Evolutionary conservation across 2,329 filamentous ascomycete species (phyloP), one percentile per base, ranked within the genome.

Genomic region (Neurospora sp.): DNA sequence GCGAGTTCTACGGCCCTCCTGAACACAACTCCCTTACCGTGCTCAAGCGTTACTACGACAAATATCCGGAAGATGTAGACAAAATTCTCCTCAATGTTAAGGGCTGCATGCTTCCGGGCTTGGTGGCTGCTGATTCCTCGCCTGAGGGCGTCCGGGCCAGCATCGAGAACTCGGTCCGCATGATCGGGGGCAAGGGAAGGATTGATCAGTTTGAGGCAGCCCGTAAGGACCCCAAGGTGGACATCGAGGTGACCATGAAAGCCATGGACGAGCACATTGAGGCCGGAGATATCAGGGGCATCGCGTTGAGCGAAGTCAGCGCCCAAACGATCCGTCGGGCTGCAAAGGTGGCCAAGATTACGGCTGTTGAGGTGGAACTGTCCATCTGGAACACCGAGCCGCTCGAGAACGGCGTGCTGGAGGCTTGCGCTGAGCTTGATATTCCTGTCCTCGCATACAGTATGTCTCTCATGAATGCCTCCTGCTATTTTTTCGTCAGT

Each of bases 381-480:
- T 81, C 78, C 39, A 72, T 84, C 6, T 83, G 78, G 75, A 69
- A 72, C 6, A 79, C 77, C 8, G 78, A 81, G 10, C 76, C 78
- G 28, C 73, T 80, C 46, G 73, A 74, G 19, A 80, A 80, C 66
- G 80, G 82, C 8, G 76, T 83, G 36, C 77, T 77, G 0, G 74
- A 77, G 33, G 83, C 86, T 0, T 90, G 88, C 75, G 83, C 82
- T 0, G 84, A 94, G 76, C 79, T 91, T 66, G 81, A 83, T 66
- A 92, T 95, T 71, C 89, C 90, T 0, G 81, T 94, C 66, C 80
- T 92, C 41, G 90, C 89, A 0, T 94, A 93, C 79, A 90, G 81
- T 82, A 77, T 75, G 80, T 77, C 52, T 15, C 46, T 39, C 28
- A 39, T 41, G 66, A 37, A 36, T 15, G 46, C 19, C 11, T 52